Percentiles rank a stretch among this genome's conserved stretches.
Conservation (phyloP, 176 grass and related monocot species). For the Zea mays region Zm-B73-REFERENCE-NAM-5.0 NC_050100.1:225770501-225771000, state of each 20-base stretch:
- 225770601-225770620: constrained; percentile 70
- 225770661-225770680: constrained; percentile 67
- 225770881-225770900: neutral
- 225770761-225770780: constrained; percentile 28
- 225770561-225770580: constrained; percentile 13
- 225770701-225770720: constrained; percentile 69
- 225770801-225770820: constrained; percentile 21
- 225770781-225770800: neutral
- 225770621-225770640: constrained; percentile 98
- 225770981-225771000: too few species aligned
- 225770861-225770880: constrained; percentile 1
- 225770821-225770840: constrained; percentile 10
- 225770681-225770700: constrained; percentile 91
- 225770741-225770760: constrained; percentile 89
- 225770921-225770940: neutral
- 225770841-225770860: neutral
- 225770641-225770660: constrained; percentile 77
- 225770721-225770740: constrained; percentile 63
- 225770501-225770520: neutral
- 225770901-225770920: neutral
- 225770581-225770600: constrained; percentile 20
- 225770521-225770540: neutral
- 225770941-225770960: neutral
- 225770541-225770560: constrained; percentile 18
- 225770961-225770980: neutral